phyloP scores from a whole-genome alignment of 2,329 filamentous ascomycete genomes.

The Aspergillus hortae region DNA sequence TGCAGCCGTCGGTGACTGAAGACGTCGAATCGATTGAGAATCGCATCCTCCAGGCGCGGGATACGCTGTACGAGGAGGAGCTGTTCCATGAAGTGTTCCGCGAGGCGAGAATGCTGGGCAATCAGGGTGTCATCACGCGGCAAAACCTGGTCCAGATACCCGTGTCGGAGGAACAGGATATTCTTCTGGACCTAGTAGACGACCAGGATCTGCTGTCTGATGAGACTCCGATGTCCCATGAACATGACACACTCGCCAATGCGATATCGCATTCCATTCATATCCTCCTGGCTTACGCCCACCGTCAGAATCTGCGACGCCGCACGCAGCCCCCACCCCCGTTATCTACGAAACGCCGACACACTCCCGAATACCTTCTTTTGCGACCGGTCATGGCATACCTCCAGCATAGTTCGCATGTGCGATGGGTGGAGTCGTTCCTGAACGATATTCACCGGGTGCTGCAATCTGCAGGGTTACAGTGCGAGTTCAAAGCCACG shows the following conservation, averaged over 20 bases:
- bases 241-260: constrained; percentile 55
- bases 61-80: constrained; percentile 61
- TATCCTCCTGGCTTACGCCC: constrained; percentile 73
- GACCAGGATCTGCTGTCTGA: constrained; percentile 38
- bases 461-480: constrained; percentile 30
- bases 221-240: constrained; percentile 22
- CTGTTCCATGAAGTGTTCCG: constrained; percentile 85
- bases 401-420: constrained; percentile 47
- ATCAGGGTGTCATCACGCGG: constrained; percentile 65
- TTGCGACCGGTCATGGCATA: constrained; percentile 57
- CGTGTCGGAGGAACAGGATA: constrained; percentile 51
- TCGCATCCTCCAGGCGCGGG: constrained; percentile 42
- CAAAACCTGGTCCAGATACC: constrained; percentile 57
- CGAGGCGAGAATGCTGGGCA: constrained; percentile 70
- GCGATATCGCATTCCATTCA: constrained; percentile 65
- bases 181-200: constrained; percentile 66
- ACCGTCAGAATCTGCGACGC: constrained; percentile 65
- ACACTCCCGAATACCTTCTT: constrained; percentile 53
- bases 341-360: constrained; percentile 48
- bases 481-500: constrained; percentile 22
- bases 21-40: constrained; percentile 30
- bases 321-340: constrained; percentile 64
- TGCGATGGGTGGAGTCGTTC: constrained; percentile 32
- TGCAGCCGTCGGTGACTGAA: constrained; percentile 14
- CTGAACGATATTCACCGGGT: constrained; percentile 29